Evolutionary conservation across 805 yeast genomes (phyloP), one percentile per base, ranked within the genome.

Genomic region (Nakazawaea molendinolei): DNA sequence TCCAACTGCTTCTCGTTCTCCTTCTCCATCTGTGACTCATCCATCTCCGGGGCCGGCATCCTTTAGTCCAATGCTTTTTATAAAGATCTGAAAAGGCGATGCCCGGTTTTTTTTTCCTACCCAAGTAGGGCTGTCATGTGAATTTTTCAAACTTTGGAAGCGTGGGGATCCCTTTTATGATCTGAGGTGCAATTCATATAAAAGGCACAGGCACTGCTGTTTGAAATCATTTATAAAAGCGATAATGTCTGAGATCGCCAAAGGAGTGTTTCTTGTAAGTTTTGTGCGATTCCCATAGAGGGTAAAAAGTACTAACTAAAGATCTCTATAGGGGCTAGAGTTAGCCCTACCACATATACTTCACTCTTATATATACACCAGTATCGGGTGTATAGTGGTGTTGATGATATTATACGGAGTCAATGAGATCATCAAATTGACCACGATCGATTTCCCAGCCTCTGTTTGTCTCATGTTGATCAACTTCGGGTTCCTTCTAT

Each of bases 401-500:
- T 54, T 77, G 30, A 43, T 58, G 35, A 51, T 69, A 5, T 55
- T 78, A 17, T 79, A 76, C 43, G 83, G 79, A 0, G 54, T 76
- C 31, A 68, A 78, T 47, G 53, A 57, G 40, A 54, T 74, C 18
- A 59, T 78, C 32, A 49, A 58, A 17, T 47, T 62, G 31, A 66
- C 71, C 5, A 60, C 67, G 5, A 67, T 80, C 42, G 58, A 64
- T 31, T 77, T 81, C 51, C 90, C 90, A 0, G 70, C 82, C 5
- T 78, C 86, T 3, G 89, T 81, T 21, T 64, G 81, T 34, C 73
- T 83, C 29, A 78, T 81, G 86, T 59, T 81, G 47, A 48, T 79
- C 21, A 62, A 76, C 36, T 74, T 77, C 50, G 52, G 67, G 3
- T 44, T 65, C 3, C 52, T 81, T 12, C 54, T 73, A 27, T 33